Base-by-base conservation (phyloP, 495 filamentous ascomycete genomes). In the Penicillium lagena region DNA sequence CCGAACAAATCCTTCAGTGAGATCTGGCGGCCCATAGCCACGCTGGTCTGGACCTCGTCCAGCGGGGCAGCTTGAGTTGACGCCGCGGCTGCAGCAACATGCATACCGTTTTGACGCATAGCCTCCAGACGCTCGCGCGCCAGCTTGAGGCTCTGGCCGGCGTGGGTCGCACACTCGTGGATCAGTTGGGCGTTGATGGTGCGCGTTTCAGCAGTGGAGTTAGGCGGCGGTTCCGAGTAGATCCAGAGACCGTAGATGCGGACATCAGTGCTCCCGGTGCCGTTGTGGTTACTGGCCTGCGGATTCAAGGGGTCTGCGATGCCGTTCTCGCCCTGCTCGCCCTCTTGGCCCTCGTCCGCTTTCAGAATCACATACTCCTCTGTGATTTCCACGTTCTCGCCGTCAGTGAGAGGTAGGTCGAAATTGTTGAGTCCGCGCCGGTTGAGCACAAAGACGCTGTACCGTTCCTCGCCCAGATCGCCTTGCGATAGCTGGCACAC, bases 161-260 rank as follows among this genome's bases (percentile, higher is more conserved):
- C 77, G 49, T 68, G 67, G 9, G 59, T 51, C 1, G 79, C 78
- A 53, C 78, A 80, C 32, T 78, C 73, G 27, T 63, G 58, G 27
- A 85, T 78, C 45, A 76, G 53, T 39, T 72, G 58, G 15, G 75
- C 76, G 46, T 72, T 76, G 45, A 76, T 57, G 9, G 52, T 64
- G 31, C 76, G 68, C 6, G 62, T 69, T 36, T 75, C 72, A 31
- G 71, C 73, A 13, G 74, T 84, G 8, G 75, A 76, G 39, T 70
- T 77, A 3, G 71, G 70, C 41, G 70, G 60, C 2, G 70, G 67
- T 52, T 82, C 80, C 1, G 71, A 71, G 54, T 81, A 85, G 13
- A 85, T 81, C 81, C 81, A 85, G 1, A 85, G 55, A 7, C 81
- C 81, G 54, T 75, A 78, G 40, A 79, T 73, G 36, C 57, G 55